phyloP scores from a whole-genome alignment of 2,329 filamentous ascomycete genomes.

The Botrytis paeoniae region DNA sequence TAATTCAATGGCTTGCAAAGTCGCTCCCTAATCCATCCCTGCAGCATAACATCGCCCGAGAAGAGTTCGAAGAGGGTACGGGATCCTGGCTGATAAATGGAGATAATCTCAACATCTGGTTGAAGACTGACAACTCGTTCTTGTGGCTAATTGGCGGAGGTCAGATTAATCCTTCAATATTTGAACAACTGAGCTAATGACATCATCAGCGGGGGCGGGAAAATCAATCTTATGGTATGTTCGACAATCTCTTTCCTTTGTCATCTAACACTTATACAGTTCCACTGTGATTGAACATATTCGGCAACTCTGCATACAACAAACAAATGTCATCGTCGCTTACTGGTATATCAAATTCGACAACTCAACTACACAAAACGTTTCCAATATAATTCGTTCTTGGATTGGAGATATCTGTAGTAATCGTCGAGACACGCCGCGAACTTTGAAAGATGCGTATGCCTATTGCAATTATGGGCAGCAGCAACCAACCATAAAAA shows the following conservation, averaged over 20 bases:
- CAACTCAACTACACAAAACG: conserved; percentile 17
- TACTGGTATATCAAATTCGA: conserved; percentile 26
- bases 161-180: not conserved
- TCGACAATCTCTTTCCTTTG: not conserved
- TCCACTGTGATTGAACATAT: conserved; percentile 23
- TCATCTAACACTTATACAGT: not conserved
- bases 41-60: conserved; percentile 21
- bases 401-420: not conserved
- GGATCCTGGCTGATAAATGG: conserved; percentile 24
- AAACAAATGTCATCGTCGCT: not conserved
- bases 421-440: not conserved
- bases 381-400: conserved; percentile 7
- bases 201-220: conserved; percentile 18
- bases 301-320: conserved; percentile 9
- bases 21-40: conserved; percentile 21
- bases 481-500: not conserved
- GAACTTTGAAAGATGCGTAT: not conserved
- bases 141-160: conserved; percentile 24
- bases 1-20: not conserved
- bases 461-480: not conserved
- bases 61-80: conserved; percentile 20
- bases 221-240: conserved; percentile 22
- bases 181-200: not conserved
- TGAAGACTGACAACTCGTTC: conserved; percentile 13
- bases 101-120: conserved; percentile 16